Conservation (phyloP, 805 yeast genomes). For the Cyberlindnera americana region DNA sequence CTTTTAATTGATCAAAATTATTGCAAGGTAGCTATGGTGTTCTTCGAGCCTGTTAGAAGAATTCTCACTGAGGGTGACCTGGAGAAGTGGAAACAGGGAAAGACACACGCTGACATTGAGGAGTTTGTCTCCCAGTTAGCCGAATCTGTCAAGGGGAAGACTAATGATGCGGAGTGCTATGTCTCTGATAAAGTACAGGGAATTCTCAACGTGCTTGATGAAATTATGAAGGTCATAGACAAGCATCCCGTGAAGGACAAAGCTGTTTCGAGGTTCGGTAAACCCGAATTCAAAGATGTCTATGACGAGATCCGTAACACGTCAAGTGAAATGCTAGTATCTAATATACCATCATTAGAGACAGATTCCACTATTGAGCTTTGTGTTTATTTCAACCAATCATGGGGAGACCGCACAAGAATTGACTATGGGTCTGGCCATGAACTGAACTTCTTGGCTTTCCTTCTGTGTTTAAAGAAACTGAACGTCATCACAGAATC, state of each 20-base stretch:
- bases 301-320: constrained; percentile 55
- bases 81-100: constrained; percentile 51
- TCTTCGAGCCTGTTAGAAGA: constrained; percentile 37
- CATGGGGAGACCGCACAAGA: constrained; percentile 82
- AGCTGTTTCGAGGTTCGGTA: constrained; percentile 78
- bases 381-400: constrained; percentile 55
- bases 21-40: neutral
- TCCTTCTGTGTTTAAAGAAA: constrained; percentile 51
- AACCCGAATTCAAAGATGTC: constrained; percentile 80
- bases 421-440: constrained; percentile 98
- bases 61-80: constrained; percentile 59
- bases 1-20: too few species aligned
- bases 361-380: constrained; percentile 39
- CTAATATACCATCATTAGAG: constrained; percentile 11
- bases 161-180: constrained; percentile 47
- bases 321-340: constrained; percentile 21
- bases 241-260: constrained; percentile 70
- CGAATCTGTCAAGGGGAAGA: constrained; percentile 56
- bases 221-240: constrained; percentile 43
- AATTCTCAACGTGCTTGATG: constrained; percentile 41
- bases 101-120: constrained; percentile 47
- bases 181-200: constrained; percentile 33
- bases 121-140: constrained; percentile 58
- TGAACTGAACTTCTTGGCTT: constrained; percentile 78
- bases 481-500: constrained; percentile 38